Percentiles rank a stretch among this genome's conserved stretches.
These are phyloP conservation scores for Beauveria rudraprayagi DNA, from an alignment of 2,329 filamentous ascomycete genomes.

Conservation along the genomic window DNA sequence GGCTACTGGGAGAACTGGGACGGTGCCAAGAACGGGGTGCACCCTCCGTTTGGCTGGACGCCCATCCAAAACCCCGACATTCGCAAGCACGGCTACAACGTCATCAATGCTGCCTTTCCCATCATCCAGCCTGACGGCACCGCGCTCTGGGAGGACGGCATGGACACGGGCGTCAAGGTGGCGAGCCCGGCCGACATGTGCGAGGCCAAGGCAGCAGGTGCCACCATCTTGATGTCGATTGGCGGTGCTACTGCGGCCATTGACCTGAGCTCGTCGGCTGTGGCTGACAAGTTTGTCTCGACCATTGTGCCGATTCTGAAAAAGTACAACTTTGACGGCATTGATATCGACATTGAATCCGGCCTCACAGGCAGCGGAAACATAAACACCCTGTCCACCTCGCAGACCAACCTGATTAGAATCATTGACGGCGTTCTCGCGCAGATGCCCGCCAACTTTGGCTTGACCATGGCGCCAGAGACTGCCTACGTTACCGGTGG, in stretches of 20 bases:
- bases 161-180: slow-evolving; percentile 24
- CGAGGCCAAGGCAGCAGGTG: slow-evolving; percentile 25
- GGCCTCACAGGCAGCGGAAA: slow-evolving; percentile 24
- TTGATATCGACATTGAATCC: slow-evolving; percentile 29
- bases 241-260: slow-evolving; percentile 26
- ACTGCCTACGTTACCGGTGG: slow-evolving; percentile 29
- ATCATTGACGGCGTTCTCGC: slow-evolving; percentile 29
- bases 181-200: slow-evolving; percentile 26
- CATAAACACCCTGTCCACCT: slow-evolving; percentile 23
- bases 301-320: slow-evolving; percentile 28
- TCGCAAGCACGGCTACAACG: slow-evolving; percentile 25
- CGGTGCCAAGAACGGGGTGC: slow-evolving; percentile 24
- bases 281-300: slow-evolving; percentile 27
- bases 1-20: slow-evolving; percentile 32
- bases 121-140: slow-evolving; percentile 27
- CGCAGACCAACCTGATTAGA: slow-evolving; percentile 27
- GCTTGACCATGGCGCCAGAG: slow-evolving; percentile 42
- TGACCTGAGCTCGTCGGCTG: slow-evolving; percentile 23
- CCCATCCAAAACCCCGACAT: slow-evolving; percentile 24
- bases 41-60: slow-evolving; percentile 27
- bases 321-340: slow-evolving; percentile 28
- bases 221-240: slow-evolving; percentile 27
- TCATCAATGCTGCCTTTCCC: slow-evolving; percentile 27
- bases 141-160: slow-evolving; percentile 25
- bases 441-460: slow-evolving; percentile 48